Conservation (phyloP, 345 rosid genomes). For the Kandelia obovata region DNA sequence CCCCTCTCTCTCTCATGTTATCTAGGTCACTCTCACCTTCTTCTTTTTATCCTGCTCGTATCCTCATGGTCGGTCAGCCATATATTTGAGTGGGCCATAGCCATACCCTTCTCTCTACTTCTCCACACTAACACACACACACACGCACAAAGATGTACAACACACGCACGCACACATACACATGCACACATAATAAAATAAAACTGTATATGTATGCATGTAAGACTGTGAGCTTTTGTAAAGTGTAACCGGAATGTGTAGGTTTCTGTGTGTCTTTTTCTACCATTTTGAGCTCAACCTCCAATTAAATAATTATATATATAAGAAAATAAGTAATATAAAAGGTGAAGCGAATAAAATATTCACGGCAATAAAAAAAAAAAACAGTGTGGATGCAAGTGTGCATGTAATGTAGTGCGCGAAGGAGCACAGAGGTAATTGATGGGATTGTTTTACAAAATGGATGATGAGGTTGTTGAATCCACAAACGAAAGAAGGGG, state of each 20-base stretch:
- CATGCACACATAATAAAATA: background rate
- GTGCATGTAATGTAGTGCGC: background rate
- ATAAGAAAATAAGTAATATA: no score
- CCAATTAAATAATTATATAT: background rate
- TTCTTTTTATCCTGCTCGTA: background rate
- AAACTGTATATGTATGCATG: background rate
- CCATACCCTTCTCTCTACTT: constrained; percentile 8
- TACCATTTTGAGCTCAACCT: constrained; percentile 17
- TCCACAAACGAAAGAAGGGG: background rate
- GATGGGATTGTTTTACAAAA: background rate
- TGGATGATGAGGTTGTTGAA: background rate
- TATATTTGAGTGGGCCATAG: constrained; percentile 16
- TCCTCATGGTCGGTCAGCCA: constrained; percentile 16
- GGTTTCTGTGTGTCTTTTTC: constrained; percentile 19
- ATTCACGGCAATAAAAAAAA: background rate
- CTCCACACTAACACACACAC: background rate
- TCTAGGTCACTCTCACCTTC: constrained; percentile 16
- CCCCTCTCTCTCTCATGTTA: constrained; percentile 15
- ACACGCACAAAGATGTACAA: background rate
- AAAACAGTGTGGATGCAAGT: background rate
- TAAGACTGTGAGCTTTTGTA: background rate
- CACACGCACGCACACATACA: background rate
- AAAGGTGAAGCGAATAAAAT: background rate
- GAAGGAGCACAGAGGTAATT: background rate
- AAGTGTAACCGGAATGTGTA: constrained; percentile 19